Evolutionary conservation across 106 monocot genomes (phyloP), one percentile per base, ranked within the genome.

Genomic region (Apostasia ramifera): DNA sequence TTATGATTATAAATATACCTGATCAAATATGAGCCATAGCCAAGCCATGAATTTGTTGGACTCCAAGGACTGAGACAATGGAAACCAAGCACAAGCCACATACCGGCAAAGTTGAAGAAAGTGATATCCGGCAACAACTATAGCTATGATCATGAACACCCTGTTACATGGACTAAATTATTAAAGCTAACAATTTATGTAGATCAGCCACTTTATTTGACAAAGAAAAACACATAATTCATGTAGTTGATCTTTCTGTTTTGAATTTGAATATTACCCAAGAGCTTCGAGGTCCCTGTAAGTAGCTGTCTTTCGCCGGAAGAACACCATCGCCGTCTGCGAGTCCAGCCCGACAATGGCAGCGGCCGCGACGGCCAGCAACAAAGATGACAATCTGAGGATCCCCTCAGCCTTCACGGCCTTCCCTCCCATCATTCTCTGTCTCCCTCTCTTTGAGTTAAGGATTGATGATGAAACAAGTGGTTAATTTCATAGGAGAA

Each of bases 101-200:
- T 68, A 79, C 66, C 67, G 81, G 48, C 70, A 53, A 0, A 86
- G 57, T 40, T 84, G 83, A n/a, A 91, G 72, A 26, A 91, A 63
- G 4, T 92, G 79, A 70, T 92, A 88, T 3, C 70, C 78, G 3
- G 81, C 85, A 5, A 70, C 65, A 4, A 71, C 78, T 2, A 85
- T 62, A n/a, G 78, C 52, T 0, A 77, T 68, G 2, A 82, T 56
- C 0, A 76, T 76, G 9, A 76, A 42, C 40, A 82, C 47, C 91
- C 91, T 91, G 66, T 1, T 11, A 59, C 26, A 65, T 1, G 39
- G 10, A 47, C 50, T 40, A 53, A 57, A 13, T n/a, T 44, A 10
- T 13, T 26, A 10, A 1, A n/a, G n/a, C n/a, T 55, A 45, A 5
- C 1, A 44, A n/a, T 51, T n/a, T 9, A 68, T 7, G 2, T 8